Conservation (phyloP, 345 rosid species). For the Acer negundo region DNA sequence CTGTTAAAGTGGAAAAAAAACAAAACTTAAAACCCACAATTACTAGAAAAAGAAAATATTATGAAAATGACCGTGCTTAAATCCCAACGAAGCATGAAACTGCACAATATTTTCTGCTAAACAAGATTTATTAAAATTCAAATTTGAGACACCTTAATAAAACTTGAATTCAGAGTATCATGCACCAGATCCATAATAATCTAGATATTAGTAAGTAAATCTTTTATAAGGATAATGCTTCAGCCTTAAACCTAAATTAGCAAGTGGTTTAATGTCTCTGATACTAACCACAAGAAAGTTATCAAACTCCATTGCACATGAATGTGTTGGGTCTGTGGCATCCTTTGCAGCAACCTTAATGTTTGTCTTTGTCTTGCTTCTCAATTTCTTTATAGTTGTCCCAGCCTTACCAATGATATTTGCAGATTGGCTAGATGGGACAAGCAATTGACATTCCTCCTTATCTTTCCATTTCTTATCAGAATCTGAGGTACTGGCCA, state of each 20-base stretch:
- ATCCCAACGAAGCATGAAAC: not conserved
- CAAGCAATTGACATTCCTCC: constrained; percentile 85
- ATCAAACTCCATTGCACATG: constrained; percentile 95
- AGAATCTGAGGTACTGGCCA: constrained; percentile 49
- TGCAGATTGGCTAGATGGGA: constrained; percentile 93
- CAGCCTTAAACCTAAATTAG: not conserved
- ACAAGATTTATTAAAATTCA: not conserved
- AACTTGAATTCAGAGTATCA: not conserved
- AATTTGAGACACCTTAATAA: not conserved
- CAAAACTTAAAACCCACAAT: constrained; percentile 8
- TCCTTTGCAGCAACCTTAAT: constrained; percentile 80
- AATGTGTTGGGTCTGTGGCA: constrained; percentile 73
- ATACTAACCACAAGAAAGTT: constrained; percentile 74
- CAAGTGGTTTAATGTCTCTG: not conserved
- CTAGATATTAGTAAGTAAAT: not conserved
- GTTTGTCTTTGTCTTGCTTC: constrained; percentile 67
- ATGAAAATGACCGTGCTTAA: not conserved
- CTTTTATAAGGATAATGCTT: not conserved
- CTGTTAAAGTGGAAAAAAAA: constrained; percentile 36
- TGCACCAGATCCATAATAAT: not conserved
- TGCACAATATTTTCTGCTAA: not conserved
- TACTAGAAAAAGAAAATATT: not conserved
- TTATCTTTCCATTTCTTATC: constrained; percentile 56
- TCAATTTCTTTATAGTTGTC: constrained; percentile 68
- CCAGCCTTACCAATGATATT: constrained; percentile 93